Evolutionary conservation across 129 eudicot genomes (phyloP).

Genomic region (Escallonia herrerae): DNA sequence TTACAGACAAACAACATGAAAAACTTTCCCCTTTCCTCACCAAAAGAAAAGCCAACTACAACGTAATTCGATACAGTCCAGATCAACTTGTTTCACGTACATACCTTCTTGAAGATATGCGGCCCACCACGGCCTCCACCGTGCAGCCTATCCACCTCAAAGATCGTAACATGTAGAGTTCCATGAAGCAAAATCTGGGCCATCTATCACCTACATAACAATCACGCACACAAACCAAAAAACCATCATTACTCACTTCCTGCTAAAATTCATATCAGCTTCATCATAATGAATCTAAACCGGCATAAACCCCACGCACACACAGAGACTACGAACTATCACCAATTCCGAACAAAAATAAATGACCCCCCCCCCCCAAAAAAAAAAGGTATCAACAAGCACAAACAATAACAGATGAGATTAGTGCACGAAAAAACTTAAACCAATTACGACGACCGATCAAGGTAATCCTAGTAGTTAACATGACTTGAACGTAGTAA

Average conservation of each 20-base stretch:
- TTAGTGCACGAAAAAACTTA: too few species aligned
- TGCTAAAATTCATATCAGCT: too few species aligned
- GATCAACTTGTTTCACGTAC: background rate
- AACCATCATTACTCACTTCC: background rate
- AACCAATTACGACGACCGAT: too few species aligned
- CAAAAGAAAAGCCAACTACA: background rate
- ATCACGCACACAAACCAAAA: background rate
- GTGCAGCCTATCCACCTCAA: conserved; percentile 53
- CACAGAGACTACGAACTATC: background rate
- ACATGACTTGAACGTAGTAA: too few species aligned
- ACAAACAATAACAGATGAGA: too few species aligned
- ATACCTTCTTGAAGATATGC: conserved; percentile 42
- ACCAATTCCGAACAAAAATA: background rate
- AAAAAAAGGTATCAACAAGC: too few species aligned
- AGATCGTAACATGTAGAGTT: conserved; percentile 67
- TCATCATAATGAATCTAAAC: too few species aligned
- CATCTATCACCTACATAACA: conserved; percentile 32
- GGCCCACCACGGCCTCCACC: conserved; percentile 24
- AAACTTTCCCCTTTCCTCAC: background rate
- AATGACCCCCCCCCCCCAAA: too few species aligned
- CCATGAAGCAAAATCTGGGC: conserved; percentile 57
- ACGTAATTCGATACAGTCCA: background rate
- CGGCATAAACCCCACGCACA: too few species aligned
- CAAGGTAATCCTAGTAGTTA: too few species aligned
- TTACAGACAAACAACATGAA: background rate